Evolutionary conservation across 371 early-diverging fungal genomes (phyloP).

Genomic region (Mucor indicus): DNA sequence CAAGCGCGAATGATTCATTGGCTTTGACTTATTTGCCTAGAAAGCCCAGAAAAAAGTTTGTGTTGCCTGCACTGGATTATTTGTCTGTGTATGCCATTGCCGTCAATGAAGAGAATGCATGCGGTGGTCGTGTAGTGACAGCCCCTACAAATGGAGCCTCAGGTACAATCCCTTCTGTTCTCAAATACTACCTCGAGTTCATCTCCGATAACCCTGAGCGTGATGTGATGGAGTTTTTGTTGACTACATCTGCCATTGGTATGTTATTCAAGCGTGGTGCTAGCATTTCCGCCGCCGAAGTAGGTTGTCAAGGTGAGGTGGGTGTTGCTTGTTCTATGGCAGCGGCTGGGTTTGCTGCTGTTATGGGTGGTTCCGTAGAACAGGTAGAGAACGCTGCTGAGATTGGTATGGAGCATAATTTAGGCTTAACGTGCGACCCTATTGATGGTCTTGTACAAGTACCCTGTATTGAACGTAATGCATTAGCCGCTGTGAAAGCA

Average conservation of each 20-base stretch:
- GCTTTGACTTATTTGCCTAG: slow-evolving; percentile 39
- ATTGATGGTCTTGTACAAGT: slow-evolving; percentile 92
- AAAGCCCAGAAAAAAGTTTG: slow-evolving; percentile 42
- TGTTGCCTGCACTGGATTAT: slow-evolving; percentile 81
- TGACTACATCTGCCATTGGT: slow-evolving; percentile 92
- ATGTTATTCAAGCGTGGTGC: slow-evolving; percentile 97
- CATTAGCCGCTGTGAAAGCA: slow-evolving; percentile 93
- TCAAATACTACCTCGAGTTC: slow-evolving; percentile 94
- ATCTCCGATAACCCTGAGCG: slow-evolving; percentile 83
- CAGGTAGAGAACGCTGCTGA: slow-evolving; percentile 96
- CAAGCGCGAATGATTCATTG: slow-evolving; percentile 23
- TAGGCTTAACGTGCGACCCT: slow-evolving; percentile 94
- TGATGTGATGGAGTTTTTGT: slow-evolving; percentile 88
- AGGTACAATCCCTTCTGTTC: slow-evolving; percentile 88
- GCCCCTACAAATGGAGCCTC: slow-evolving; percentile 94
- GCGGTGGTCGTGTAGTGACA: slow-evolving; percentile 92
- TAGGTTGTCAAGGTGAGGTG: slow-evolving; percentile 91
- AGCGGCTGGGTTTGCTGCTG: slow-evolving; percentile 93
- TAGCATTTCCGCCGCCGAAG: slow-evolving; percentile 91
- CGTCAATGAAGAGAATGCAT: slow-evolving; percentile 96
- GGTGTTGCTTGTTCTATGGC: slow-evolving; percentile 97
- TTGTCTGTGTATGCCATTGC: slow-evolving; percentile 94
- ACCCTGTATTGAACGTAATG: slow-evolving; percentile 95
- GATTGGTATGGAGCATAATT: slow-evolving; percentile 95
- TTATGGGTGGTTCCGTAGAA: slow-evolving; percentile 89